Evolutionary conservation across 257 asterid species (phyloP).

Genomic region (Prunella vulgaris): DNA sequence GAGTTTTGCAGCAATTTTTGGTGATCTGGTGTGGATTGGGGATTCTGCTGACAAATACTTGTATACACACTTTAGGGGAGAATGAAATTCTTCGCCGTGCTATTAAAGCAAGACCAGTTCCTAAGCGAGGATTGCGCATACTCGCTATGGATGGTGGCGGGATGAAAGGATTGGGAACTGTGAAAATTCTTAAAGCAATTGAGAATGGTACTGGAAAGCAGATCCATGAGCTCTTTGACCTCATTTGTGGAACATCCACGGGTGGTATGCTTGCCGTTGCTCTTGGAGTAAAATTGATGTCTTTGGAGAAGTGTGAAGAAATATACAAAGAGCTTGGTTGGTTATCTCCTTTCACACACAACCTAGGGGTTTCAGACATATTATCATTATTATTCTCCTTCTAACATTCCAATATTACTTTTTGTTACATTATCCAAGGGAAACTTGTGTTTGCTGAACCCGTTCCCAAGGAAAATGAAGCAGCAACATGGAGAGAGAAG

Average conservation of each 20-base stretch:
- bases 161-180: conserved; percentile 99
- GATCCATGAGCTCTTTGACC: conserved; percentile 96
- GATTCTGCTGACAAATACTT: conserved; percentile 12
- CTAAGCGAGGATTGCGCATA: conserved; percentile 88
- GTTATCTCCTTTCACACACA: conserved; percentile 26
- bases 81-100: conserved; percentile 95
- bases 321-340: conserved; percentile 95
- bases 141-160: conserved; percentile 99
- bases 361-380: not conserved
- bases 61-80: conserved; percentile 58
- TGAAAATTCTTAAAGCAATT: conserved; percentile 81
- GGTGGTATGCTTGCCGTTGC: conserved; percentile 99
- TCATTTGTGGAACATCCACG: conserved; percentile 98
- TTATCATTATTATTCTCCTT: conserved; percentile 16
- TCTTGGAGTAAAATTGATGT: conserved; percentile 86
- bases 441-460: conserved; percentile 99
- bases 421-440: conserved; percentile 45
- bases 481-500: conserved; percentile 98
- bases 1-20: conserved; percentile 10
- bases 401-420: conserved; percentile 14
- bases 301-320: conserved; percentile 94
- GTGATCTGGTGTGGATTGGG: not conserved
- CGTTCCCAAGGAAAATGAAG: conserved; percentile 95
- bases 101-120: conserved; percentile 72
- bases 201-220: conserved; percentile 95